Evolutionary conservation across 164 flowering plant species (phyloP), one percentile per base, ranked within the genome.

Genomic region (Saururus chinensis): DNA sequence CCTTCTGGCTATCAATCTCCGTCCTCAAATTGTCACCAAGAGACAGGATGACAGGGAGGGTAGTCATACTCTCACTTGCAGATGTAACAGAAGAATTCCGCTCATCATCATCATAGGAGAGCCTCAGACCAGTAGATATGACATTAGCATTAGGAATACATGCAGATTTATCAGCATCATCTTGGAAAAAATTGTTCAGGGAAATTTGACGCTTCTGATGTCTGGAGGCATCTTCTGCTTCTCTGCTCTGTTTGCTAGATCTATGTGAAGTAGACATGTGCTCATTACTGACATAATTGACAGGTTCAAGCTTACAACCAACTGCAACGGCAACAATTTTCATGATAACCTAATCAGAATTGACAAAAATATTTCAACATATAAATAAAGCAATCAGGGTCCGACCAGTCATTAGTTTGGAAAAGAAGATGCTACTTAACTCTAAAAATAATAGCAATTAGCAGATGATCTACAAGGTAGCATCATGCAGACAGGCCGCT

Each of bases 21-120:
- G 74, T 68, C 68, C 74, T 77, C 45, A 81, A 60, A 75, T 68
- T 81, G 48, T 81, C 83, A 45, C 83, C 81, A 17, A 83, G 80
- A 37, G 89, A 76, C 56, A 72, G 59, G 22, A 81, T 64, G 57
- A 77, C 68, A 21, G 92, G 79, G 20, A 76, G 81, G n/a, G 83
- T 64, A 11, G 76, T 68, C 81, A 81, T 79, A 69, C 81, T 79
- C 66, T 80, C 89, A 73, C 87, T 80, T n/a, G 87, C 85, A 57
- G 90, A 77, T 53, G 90, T 79, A 22, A 86, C 79, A 40, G 90
- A 75, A 21, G 95, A 87, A 70, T 84, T 81, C 56, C 57, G 92
- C 62, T 90, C 97, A 63, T 89, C 96, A 60, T 90, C 97, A 60
- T 86, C 90, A 73, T 78, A 87, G 17, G 97, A 90, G 42, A 90